Conservation (phyloP, 768 basidiomycete genomes). For the Chalciporus pseudorubinellus region DNA sequence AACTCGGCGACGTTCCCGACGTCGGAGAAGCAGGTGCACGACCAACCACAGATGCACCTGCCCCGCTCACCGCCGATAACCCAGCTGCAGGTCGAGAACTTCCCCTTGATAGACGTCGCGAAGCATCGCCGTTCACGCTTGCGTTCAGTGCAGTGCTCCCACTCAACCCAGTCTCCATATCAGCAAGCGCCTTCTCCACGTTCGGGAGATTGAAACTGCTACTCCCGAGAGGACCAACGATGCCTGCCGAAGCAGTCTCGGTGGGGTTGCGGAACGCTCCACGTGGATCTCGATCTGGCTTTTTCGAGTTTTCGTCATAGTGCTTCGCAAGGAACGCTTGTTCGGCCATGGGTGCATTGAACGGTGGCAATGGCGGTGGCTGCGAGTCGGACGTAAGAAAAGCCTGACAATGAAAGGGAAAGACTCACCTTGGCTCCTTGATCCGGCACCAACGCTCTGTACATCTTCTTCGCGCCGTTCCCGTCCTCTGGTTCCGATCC, state of each 20-base stretch:
- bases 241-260: conserved; percentile 59
- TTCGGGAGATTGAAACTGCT: conserved; percentile 82
- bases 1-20: conserved; percentile 37
- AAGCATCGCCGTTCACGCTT: conserved; percentile 35
- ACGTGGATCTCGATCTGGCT: conserved; percentile 86
- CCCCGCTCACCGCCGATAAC: conserved; percentile 38
- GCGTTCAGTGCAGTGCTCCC: conserved; percentile 33
- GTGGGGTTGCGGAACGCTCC: conserved; percentile 79
- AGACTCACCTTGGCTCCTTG: conserved; percentile 64
- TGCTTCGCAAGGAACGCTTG: conserved; percentile 89
- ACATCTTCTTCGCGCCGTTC: conserved; percentile 63
- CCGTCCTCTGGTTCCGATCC: conserved; percentile 41
- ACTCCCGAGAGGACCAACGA: conserved; percentile 91
- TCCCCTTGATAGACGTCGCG: conserved; percentile 33
- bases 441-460: conserved; percentile 69
- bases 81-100: conserved; percentile 33
- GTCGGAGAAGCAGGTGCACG: conserved; percentile 42
- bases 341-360: conserved; percentile 83
- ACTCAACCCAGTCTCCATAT: conserved; percentile 72
- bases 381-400: conserved; percentile 25
- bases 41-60: conserved; percentile 29
- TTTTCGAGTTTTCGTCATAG: conserved; percentile 89
- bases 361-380: conserved; percentile 66
- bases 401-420: background rate
- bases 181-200: conserved; percentile 83